Percentiles rank a stretch among this genome's conserved stretches.
These are phyloP conservation scores for Fraxinus baroniana DNA, from an alignment of 305 asterid species.

Conservation along the genomic window DNA sequence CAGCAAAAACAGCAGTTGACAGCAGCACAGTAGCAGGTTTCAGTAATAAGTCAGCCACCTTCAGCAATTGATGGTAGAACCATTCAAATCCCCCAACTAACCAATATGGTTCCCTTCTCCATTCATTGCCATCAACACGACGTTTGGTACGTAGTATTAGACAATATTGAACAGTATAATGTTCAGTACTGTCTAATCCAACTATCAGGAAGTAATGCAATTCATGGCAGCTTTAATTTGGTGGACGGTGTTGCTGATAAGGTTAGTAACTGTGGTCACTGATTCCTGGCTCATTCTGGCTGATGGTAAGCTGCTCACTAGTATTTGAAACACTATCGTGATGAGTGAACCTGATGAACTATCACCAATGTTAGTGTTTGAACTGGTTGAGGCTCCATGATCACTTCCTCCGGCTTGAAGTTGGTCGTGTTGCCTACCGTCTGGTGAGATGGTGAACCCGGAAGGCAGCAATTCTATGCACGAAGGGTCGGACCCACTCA, in stretches of 20 bases:
- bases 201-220: constrained; percentile 33
- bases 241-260: constrained; percentile 70
- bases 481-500: constrained; percentile 90
- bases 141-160: neutral
- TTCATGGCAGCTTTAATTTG: constrained; percentile 87
- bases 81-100: constrained; percentile 64
- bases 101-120: constrained; percentile 20
- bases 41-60: constrained; percentile 39
- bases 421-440: constrained; percentile 41
- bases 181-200: neutral
- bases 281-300: constrained; percentile 88
- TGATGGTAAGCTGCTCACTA: constrained; percentile 66
- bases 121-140: constrained; percentile 25
- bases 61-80: constrained; percentile 44
- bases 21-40: constrained; percentile 16
- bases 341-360: constrained; percentile 63
- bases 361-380: constrained; percentile 18
- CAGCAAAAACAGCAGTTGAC: constrained; percentile 35
- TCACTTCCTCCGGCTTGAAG: neutral
- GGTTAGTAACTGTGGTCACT: constrained; percentile 75
- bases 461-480: constrained; percentile 75
- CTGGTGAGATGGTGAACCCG: constrained; percentile 79
- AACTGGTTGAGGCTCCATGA: constrained; percentile 57
- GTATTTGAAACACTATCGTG: constrained; percentile 77
- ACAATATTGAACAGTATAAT: neutral